phyloP scores from a whole-genome alignment of 106 monocot species.

The Phalaenopsis equestris region DNA sequence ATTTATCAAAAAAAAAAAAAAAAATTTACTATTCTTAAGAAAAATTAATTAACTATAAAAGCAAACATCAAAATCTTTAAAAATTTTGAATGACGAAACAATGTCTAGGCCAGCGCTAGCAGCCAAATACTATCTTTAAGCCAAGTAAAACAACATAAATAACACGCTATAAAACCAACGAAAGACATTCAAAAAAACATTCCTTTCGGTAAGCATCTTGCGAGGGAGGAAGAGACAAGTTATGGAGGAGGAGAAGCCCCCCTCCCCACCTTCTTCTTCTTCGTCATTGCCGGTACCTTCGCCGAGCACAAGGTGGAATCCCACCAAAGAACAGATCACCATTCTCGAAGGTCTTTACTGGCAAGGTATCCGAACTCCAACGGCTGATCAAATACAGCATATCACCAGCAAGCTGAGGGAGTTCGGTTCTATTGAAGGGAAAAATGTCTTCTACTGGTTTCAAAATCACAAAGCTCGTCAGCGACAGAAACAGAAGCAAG shows the following conservation, averaged over 20 bases:
- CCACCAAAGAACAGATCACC: conserved; percentile 79
- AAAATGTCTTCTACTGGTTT: conserved; percentile 99
- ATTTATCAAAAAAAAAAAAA: too few relatives aligned
- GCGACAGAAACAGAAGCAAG: conserved; percentile 78
- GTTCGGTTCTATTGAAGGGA: conserved; percentile 74
- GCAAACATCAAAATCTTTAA: background rate
- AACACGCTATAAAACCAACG: too few relatives aligned
- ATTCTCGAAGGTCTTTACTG: conserved; percentile 63
- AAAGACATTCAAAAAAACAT: too few relatives aligned
- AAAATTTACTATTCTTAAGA: too few relatives aligned
- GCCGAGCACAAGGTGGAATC: conserved; percentile 52
- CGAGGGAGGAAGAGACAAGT: too few relatives aligned
- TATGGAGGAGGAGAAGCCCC: conserved; percentile 8
- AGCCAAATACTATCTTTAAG: too few relatives aligned
- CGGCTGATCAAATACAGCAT: conserved; percentile 82
- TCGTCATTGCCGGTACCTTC: conserved; percentile 4
- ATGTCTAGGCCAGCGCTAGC: too few relatives aligned
- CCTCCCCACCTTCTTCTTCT: conserved; percentile 5
- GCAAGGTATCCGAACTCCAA: conserved; percentile 76
- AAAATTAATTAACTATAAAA: background rate
- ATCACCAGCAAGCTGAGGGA: conserved; percentile 56
- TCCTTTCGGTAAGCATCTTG: too few relatives aligned
- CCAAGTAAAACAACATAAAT: too few relatives aligned
- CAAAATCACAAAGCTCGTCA: conserved; percentile 96
- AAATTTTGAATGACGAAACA: background rate